Base-by-base conservation (phyloP, 2,329 filamentous ascomycete genomes). In the Teratosphaeria viscida region DNA sequence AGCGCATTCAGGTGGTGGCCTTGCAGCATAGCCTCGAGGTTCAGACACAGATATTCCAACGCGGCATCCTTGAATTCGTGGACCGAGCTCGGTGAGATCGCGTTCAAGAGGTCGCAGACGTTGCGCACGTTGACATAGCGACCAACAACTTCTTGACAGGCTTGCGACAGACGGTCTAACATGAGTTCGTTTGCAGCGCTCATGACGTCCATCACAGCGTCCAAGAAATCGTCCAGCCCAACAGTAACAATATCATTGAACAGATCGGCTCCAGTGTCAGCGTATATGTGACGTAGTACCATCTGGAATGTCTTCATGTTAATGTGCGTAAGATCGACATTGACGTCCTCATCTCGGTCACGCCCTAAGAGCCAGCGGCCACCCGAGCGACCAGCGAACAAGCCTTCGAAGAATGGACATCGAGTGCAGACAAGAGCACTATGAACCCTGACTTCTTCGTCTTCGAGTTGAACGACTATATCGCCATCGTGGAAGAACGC, bases 101-200 rank as follows among this genome's bases (percentile, higher is more conserved):
- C 87, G 69, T 95, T 96, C 11, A 99, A 79, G 16, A 97, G 79
- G 57, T 87, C 85, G 60, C 89, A 89, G 29, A 96, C 87, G 70
- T 96, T 99, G 29, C 92, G 86, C 5, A 85, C 87, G 55, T 85
- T 90, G n/a, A 91, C 84, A 74, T 94, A 95, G 56, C 83, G 84
- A 39, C 91, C 92, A 61, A 97, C 82, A 26, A 91, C 76, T 60
- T 83, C 85, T 71, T 99, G 94, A 72, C 94, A 97, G 32, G 95
- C 85, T 71, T 96, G 89, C 5, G 90, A 90, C 5, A 99, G 77
- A 6, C 92, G 83, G 71, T 96, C 91, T 54, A 99, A 81, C 92
- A 99, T 96, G 60, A 99, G 77, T 73, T 99, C 92, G 70, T 99
- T 94, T 12, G 92, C 90, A 57, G 90, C 87, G 59, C 85, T 85